Conservation (phyloP, 2,329 filamentous ascomycete species). For the Talaromyces islandicus region DNA sequence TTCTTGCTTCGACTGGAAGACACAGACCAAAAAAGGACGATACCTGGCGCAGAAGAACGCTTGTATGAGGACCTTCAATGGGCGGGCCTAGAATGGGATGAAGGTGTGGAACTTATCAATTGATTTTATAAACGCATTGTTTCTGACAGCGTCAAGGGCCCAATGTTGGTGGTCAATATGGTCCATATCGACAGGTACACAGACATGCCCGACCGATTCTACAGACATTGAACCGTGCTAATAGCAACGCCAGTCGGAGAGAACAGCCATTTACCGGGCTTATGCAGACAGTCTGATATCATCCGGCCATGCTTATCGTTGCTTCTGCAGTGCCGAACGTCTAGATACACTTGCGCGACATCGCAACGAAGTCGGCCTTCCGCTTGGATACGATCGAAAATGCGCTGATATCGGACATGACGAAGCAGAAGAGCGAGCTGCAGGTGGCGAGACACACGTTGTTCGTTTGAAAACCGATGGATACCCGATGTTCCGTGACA, state of each 20-base stretch:
- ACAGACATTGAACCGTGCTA: conserved; percentile 8
- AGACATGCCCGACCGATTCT: neutral
- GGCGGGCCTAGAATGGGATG: conserved; percentile 89
- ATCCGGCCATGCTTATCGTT: conserved; percentile 75
- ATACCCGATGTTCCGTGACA: conserved; percentile 64
- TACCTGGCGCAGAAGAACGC: conserved; percentile 70
- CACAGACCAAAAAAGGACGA: conserved; percentile 85
- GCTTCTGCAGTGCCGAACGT: conserved; percentile 76
- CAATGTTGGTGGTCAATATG: conserved; percentile 70
- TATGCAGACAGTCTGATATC: conserved; percentile 66
- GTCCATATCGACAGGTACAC: conserved; percentile 74
- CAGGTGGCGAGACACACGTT: conserved; percentile 64
- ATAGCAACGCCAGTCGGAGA: conserved; percentile 59
- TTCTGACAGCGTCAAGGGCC: conserved; percentile 52
- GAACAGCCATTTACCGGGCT: conserved; percentile 64
- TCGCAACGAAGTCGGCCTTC: conserved; percentile 54
- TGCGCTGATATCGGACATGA: conserved; percentile 62
- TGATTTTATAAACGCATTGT: neutral
- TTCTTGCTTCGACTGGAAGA: conserved; percentile 92
- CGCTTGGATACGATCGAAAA: conserved; percentile 62
- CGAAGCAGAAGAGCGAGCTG: conserved; percentile 66
- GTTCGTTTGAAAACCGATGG: conserved; percentile 67
- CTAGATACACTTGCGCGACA: conserved; percentile 61
- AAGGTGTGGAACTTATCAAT: conserved; percentile 50
- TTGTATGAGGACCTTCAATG: conserved; percentile 77